These are phyloP conservation scores for Coprinopsis marcescibilis DNA, from an alignment of 768 basidiomycete genomes.

Conservation along the genomic window DNA sequence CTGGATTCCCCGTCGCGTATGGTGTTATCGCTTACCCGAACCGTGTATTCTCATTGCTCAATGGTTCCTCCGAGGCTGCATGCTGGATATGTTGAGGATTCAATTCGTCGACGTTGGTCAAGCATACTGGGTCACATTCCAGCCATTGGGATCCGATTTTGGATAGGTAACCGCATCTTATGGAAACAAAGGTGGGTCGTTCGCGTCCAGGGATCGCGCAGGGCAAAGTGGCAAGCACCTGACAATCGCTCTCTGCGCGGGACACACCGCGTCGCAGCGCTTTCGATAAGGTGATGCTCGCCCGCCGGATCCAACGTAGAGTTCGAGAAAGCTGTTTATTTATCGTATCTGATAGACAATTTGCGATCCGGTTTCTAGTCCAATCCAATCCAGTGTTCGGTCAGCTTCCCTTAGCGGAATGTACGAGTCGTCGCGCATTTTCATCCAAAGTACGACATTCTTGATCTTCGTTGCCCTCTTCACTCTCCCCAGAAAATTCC, in stretches of 20 bases:
- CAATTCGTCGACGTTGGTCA: too few species aligned
- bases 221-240: too few species aligned
- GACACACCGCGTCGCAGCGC: too few species aligned
- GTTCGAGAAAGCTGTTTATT: not conserved
- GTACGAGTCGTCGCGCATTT: slow-evolving; percentile 43
- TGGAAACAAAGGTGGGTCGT: too few species aligned
- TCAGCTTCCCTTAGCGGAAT: slow-evolving; percentile 40
- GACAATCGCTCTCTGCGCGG: too few species aligned
- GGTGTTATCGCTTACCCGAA: slow-evolving; percentile 51
- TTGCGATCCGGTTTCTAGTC: slow-evolving; percentile 51
- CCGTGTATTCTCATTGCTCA: slow-evolving; percentile 47
- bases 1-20: slow-evolving; percentile 41
- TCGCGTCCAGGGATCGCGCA: too few species aligned
- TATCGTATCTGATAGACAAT: slow-evolving; percentile 26
- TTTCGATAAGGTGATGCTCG: too few species aligned
- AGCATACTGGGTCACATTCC: too few species aligned
- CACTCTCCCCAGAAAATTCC: slow-evolving; percentile 57
- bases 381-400: slow-evolving; percentile 64
- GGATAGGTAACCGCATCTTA: too few species aligned
- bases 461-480: slow-evolving; percentile 40
- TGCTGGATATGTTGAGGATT: too few species aligned
- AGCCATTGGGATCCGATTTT: too few species aligned
- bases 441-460: slow-evolving; percentile 48
- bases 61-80: slow-evolving; percentile 31
- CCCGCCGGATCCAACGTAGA: too few species aligned